phyloP scores from a whole-genome alignment of 208 protist species.

The Acanthamoeba healyi region DNA sequence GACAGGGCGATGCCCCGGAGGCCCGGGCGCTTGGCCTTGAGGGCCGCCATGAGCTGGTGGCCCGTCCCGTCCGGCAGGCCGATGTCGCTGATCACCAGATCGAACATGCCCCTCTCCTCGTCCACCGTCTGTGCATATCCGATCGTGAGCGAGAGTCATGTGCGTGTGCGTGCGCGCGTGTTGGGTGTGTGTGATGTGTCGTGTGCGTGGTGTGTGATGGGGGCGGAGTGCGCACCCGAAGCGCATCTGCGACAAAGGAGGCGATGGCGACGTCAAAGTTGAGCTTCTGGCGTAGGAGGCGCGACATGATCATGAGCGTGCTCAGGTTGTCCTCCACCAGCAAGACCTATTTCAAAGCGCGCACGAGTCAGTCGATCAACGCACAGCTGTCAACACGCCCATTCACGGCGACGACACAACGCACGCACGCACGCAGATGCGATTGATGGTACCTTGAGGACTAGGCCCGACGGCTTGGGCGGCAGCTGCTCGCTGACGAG shows the following conservation, averaged over 20 bases:
- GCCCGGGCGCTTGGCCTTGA: neutral
- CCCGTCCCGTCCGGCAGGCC: slow-evolving; percentile 57
- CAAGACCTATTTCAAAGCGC: neutral
- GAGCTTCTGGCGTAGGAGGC: neutral
- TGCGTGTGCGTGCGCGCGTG: no score
- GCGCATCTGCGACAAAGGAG: neutral
- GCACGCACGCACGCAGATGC: no score
- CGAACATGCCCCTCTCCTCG: neutral
- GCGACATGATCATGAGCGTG: slow-evolving; percentile 14
- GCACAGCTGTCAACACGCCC: no score
- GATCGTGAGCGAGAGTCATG: neutral
- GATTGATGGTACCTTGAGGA: neutral
- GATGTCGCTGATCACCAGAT: slow-evolving; percentile 63
- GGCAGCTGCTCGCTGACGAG: neutral
- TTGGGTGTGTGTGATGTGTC: no score
- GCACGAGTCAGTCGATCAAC: neutral
- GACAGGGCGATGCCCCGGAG: slow-evolving; percentile 56
- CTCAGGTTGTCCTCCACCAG: slow-evolving; percentile 3
- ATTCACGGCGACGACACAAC: no score
- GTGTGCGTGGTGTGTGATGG: no score
- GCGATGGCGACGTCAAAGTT: neutral
- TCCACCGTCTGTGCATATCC: neutral
- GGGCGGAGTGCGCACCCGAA: no score
- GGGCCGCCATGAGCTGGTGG: slow-evolving; percentile 12
- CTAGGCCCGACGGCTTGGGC: neutral